Evolutionary conservation across 805 yeast genomes (phyloP).

Genomic region (Metschnikowia matae): DNA sequence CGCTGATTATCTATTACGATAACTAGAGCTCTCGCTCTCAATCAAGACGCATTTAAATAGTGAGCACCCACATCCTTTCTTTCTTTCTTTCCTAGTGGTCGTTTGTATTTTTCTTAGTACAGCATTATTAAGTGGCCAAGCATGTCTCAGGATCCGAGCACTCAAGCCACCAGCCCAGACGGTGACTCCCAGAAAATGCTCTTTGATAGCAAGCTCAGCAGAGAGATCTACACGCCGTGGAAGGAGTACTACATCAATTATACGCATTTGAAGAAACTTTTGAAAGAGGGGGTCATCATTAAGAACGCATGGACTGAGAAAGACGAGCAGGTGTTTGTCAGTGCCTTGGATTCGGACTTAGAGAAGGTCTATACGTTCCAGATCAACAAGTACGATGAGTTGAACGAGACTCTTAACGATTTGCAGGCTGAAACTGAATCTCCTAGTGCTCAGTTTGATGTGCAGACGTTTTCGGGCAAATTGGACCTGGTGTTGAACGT

Average conservation of each 20-base stretch:
- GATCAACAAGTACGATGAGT: conserved; percentile 58
- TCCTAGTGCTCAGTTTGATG: conserved; percentile 44
- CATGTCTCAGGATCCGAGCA: neutral
- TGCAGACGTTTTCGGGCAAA: conserved; percentile 56
- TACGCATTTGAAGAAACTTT: conserved; percentile 57
- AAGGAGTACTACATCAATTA: conserved; percentile 65
- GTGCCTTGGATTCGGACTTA: conserved; percentile 61
- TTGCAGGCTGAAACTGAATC: conserved; percentile 56
- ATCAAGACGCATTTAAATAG: neutral
- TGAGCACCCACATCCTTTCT: neutral
- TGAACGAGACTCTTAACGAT: conserved; percentile 59
- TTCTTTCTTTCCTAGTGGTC: neutral
- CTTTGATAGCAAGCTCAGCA: conserved; percentile 78
- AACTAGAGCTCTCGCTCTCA: neutral
- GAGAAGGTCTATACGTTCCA: conserved; percentile 78
- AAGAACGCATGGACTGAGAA: conserved; percentile 58
- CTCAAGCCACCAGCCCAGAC: neutral
- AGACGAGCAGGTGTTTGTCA: conserved; percentile 68
- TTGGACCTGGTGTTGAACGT: conserved; percentile 70
- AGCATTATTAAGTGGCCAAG: neutral
- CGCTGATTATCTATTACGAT: neutral
- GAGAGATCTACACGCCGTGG: conserved; percentile 89
- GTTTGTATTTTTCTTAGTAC: neutral
- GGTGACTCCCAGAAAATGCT: conserved; percentile 49
- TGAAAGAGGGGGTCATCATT: conserved; percentile 61